A percentile compares a stretch with the other conserved stretches of the same genome.
Evolutionary conservation across 768 basidiomycete genomes (phyloP).

Genomic region (Mrakia blollopis): DNA sequence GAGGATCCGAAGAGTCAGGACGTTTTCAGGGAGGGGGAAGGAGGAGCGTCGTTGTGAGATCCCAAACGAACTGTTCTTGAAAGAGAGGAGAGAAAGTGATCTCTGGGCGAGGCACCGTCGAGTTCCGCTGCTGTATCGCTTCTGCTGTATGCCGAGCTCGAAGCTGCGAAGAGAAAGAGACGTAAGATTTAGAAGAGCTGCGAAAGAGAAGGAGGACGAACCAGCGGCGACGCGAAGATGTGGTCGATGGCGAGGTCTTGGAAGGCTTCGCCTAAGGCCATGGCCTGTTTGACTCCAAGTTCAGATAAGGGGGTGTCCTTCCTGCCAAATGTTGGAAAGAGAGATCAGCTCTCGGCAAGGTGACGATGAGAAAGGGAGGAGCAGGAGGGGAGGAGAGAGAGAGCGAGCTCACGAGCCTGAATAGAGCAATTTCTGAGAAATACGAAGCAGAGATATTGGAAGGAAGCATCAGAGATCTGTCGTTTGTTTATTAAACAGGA

Average conservation of each 20-base stretch:
- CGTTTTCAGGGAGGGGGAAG: not conserved
- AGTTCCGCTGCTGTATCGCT: slow-evolving; percentile 45
- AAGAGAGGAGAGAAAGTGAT: slow-evolving; percentile 54
- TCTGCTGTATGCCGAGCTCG: slow-evolving; percentile 31
- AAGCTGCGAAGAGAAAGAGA: slow-evolving; percentile 6
- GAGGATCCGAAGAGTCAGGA: not conserved
- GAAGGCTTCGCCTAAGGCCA: slow-evolving; percentile 57
- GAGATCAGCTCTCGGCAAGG: too few relatives aligned
- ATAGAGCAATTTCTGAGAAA: not conserved
- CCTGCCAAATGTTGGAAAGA: not conserved
- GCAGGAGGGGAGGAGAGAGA: too few relatives aligned
- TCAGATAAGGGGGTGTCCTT: slow-evolving; percentile 66
- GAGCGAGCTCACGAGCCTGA: too few relatives aligned
- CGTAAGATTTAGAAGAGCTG: slow-evolving; percentile 38
- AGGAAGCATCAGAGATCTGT: too few relatives aligned
- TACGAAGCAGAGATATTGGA: not conserved
- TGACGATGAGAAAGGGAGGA: too few relatives aligned
- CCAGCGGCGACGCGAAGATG: slow-evolving; percentile 63
- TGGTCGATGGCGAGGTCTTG: slow-evolving; percentile 51
- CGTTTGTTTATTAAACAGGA: too few relatives aligned
- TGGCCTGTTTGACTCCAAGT: slow-evolving; percentile 68
- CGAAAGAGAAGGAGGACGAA: slow-evolving; percentile 58
- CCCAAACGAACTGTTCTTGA: slow-evolving; percentile 56
- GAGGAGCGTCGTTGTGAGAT: slow-evolving; percentile 49
- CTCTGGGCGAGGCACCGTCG: slow-evolving; percentile 50